phyloP scores from a whole-genome alignment of 495 filamentous ascomycete species.

The Hypomontagnella monticulosa region DNA sequence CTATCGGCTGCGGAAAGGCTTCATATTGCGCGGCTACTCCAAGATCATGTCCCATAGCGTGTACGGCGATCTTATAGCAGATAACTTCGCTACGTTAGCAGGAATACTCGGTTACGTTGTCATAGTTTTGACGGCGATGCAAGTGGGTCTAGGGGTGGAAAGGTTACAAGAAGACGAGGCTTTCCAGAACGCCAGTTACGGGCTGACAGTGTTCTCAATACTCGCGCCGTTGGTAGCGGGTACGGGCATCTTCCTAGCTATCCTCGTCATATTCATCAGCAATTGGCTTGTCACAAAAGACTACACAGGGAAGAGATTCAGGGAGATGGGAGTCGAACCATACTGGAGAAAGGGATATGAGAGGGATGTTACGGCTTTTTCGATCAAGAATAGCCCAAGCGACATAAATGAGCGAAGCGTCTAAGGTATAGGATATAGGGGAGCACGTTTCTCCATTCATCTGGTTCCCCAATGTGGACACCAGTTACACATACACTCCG shows the following conservation, averaged over 20 bases:
- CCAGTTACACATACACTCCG: too few relatives aligned
- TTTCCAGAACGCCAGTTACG: constrained; percentile 62
- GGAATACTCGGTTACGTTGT: constrained; percentile 60
- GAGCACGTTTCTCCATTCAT: too few relatives aligned
- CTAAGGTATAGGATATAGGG: neutral
- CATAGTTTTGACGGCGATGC: constrained; percentile 67
- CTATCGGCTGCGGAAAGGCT: constrained; percentile 39
- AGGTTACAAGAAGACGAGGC: constrained; percentile 46
- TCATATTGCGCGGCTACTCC: constrained; percentile 44
- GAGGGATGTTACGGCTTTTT: neutral
- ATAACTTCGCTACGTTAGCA: constrained; percentile 59
- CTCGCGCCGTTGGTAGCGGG: constrained; percentile 44
- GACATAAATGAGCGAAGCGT: constrained; percentile 14
- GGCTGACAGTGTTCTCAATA: constrained; percentile 63
- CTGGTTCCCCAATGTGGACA: too few relatives aligned
- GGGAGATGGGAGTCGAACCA: constrained; percentile 40
- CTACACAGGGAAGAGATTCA: constrained; percentile 40
- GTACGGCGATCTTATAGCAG: constrained; percentile 51
- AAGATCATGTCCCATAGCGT: constrained; percentile 34
- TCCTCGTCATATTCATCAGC: constrained; percentile 38
- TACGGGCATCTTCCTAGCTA: constrained; percentile 31
- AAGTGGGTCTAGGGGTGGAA: constrained; percentile 63
- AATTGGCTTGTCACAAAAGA: constrained; percentile 42
- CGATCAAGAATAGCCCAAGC: neutral
- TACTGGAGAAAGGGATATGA: constrained; percentile 30